These are phyloP conservation scores for Durusdinium trenchii DNA, from an alignment of 73 alveolate species.

Conservation along the genomic window DNA sequence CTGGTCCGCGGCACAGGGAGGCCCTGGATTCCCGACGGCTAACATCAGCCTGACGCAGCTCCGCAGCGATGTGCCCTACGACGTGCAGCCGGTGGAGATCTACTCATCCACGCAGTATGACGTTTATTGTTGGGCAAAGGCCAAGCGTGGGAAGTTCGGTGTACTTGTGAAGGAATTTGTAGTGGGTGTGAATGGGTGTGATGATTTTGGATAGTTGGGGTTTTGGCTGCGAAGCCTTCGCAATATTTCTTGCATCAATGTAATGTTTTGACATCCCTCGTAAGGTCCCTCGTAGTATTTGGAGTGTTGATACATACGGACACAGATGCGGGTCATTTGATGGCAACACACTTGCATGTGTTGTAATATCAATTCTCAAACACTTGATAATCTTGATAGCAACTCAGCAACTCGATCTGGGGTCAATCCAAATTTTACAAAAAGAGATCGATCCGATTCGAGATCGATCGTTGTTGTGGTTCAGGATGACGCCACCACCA, in stretches of 20 bases:
- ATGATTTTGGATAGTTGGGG: not conserved
- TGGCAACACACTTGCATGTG: no score
- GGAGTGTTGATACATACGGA: no score
- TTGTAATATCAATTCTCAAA: no score
- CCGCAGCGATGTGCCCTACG: conserved; percentile 18
- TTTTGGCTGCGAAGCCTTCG: not conserved
- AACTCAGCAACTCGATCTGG: no score
- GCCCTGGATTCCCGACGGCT: not conserved
- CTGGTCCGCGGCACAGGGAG: conserved; percentile 48
- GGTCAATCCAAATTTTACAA: no score
- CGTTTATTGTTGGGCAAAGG: conserved; percentile 81
- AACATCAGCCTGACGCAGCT: conserved; percentile 31
- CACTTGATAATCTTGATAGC: no score
- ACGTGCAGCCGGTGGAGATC: not conserved
- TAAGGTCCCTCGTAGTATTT: no score
- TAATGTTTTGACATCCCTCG: no score
- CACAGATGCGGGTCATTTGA: no score
- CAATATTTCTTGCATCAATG: no score
- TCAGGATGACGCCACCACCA: conserved; percentile 55
- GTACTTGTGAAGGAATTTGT: no score
- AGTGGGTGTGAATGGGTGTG: no score
- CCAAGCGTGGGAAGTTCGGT: not conserved
- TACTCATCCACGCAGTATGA: conserved; percentile 25
- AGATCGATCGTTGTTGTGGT: not conserved
- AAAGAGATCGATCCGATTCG: not conserved